Conservation (phyloP, 2,329 filamentous ascomycete species). For the Exophiala oligosperma region DNA sequence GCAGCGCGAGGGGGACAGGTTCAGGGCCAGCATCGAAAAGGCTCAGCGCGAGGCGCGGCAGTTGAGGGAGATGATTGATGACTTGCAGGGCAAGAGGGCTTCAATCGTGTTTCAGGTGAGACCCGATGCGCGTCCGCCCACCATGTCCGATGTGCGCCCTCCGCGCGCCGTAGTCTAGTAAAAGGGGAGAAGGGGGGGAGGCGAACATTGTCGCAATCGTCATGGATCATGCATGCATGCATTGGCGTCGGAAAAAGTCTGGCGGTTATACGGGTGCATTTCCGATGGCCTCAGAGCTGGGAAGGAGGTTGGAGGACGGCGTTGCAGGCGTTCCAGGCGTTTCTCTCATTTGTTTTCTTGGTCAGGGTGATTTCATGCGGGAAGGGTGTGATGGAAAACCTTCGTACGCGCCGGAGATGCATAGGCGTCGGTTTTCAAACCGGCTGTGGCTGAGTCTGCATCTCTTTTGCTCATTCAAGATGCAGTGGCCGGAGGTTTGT, state of each 20-base stretch:
- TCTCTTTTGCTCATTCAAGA: background rate
- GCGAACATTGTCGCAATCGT: no score
- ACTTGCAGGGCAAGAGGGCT: slow-evolving; percentile 16
- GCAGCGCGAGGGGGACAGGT: slow-evolving; percentile 23
- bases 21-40: slow-evolving; percentile 26
- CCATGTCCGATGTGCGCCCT: background rate
- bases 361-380: background rate
- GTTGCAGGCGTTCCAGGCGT: no score
- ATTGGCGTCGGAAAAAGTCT: no score
- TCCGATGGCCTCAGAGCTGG: no score
- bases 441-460: background rate
- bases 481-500: no score
- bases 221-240: no score
- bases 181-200: no score
- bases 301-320: no score
- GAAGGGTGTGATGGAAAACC: background rate
- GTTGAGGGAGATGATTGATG: slow-evolving; percentile 20
- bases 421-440: background rate
- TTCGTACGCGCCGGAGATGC: slow-evolving; percentile 7
- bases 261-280: background rate
- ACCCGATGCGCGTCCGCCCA: background rate
- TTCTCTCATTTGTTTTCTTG: background rate
- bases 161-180: no score
- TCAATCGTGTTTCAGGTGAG: slow-evolving; percentile 1
- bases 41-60: slow-evolving; percentile 15